Conservation (phyloP, 306 rosid species). For the Prunus dulcis region DNA sequence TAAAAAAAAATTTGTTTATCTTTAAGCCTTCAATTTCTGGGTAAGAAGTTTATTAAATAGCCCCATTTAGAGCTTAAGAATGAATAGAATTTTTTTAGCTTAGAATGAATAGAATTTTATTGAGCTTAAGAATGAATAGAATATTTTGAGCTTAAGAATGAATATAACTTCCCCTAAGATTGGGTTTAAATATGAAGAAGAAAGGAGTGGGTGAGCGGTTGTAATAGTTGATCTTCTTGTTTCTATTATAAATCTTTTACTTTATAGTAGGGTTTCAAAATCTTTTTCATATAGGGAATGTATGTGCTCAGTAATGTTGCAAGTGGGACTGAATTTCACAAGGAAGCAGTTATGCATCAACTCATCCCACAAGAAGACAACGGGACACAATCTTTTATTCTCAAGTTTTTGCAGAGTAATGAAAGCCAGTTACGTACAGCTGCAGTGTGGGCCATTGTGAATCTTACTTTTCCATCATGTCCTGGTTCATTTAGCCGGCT, state of each 20-base stretch:
- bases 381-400: slow-evolving; percentile 43
- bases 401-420: slow-evolving; percentile 58
- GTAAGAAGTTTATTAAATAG: no score
- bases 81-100: no score
- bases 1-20: no score
- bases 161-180: no score
- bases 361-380: slow-evolving; percentile 49
- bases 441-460: slow-evolving; percentile 63
- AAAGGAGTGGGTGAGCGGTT: neutral
- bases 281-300: slow-evolving; percentile 59
- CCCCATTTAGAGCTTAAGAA: no score
- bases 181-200: neutral
- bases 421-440: slow-evolving; percentile 61
- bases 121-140: no score
- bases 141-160: no score
- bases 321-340: slow-evolving; percentile 76
- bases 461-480: slow-evolving; percentile 67
- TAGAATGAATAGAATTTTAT: no score
- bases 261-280: neutral
- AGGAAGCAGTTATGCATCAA: slow-evolving; percentile 72
- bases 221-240: slow-evolving; percentile 1
- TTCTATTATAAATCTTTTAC: neutral
- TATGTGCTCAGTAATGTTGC: slow-evolving; percentile 70
- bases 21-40: no score
- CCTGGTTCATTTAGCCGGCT: slow-evolving; percentile 49